Percentiles rank a stretch among this genome's conserved stretches.
Evolutionary conservation across 257 asterid genomes (phyloP).

Genomic region (Lithospermum erythrorhizon): DNA sequence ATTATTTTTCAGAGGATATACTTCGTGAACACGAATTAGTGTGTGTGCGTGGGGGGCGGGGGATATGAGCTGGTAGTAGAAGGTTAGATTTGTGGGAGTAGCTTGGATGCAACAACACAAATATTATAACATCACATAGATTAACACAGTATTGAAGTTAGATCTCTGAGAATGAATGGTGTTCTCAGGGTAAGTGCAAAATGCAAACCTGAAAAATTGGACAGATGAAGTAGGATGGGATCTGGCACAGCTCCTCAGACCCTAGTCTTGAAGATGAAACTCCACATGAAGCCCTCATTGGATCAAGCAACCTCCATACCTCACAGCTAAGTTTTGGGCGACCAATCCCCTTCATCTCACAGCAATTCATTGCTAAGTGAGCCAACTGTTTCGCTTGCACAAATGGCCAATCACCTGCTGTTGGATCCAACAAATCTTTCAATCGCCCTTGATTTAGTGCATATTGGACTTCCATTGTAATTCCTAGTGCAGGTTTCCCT

Average conservation of each 20-base stretch:
- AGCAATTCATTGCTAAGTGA: conserved; percentile 61
- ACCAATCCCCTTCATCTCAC: conserved; percentile 28
- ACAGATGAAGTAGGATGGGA: conserved; percentile 65
- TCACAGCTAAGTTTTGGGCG: conserved; percentile 80
- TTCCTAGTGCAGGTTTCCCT: conserved; percentile 58
- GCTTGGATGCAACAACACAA: too few species aligned
- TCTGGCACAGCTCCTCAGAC: conserved; percentile 33
- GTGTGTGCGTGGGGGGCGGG: background rate
- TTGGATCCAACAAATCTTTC: conserved; percentile 59
- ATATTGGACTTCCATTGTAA: conserved; percentile 48
- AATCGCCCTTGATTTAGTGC: conserved; percentile 53
- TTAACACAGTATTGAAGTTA: background rate
- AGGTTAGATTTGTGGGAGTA: background rate
- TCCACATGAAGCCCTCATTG: conserved; percentile 71
- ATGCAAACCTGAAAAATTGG: conserved; percentile 92
- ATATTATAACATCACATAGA: too few species aligned
- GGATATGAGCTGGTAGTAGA: too few species aligned
- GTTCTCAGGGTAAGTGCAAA: conserved; percentile 25
- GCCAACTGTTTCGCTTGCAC: conserved; percentile 95
- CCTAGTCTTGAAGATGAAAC: conserved; percentile 37
- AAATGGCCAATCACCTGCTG: conserved; percentile 97
- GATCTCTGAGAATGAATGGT: conserved; percentile 71
- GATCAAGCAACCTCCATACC: conserved; percentile 72
- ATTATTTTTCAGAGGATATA: background rate
- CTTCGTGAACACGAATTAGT: too few species aligned